These are phyloP conservation scores for Sporothrix protearum DNA, from an alignment of 2,329 filamentous ascomycete genomes.

Conservation along the genomic window DNA sequence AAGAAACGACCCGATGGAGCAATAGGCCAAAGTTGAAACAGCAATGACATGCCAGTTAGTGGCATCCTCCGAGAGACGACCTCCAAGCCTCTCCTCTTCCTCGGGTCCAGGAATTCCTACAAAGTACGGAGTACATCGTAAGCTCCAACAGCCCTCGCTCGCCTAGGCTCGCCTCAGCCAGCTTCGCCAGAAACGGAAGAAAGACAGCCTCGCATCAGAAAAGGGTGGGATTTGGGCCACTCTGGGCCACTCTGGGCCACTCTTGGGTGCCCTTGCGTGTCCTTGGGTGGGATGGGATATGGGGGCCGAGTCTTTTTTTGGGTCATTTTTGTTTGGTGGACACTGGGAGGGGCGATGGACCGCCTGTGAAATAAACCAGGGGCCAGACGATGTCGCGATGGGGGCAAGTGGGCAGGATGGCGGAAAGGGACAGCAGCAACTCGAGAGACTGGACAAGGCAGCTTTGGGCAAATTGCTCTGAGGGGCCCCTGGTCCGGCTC, in stretches of 20 bases:
- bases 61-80: not conserved
- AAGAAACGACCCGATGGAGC: not conserved
- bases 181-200: not conserved
- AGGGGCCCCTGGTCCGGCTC: not conserved
- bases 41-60: not conserved
- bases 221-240: not conserved
- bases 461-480: not conserved
- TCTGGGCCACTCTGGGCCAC: too few species aligned
- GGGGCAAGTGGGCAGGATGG: not conserved
- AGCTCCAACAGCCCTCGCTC: not conserved
- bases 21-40: not conserved
- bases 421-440: not conserved
- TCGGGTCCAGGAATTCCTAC: too few species aligned
- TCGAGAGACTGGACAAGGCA: not conserved
- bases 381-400: slow-evolving; percentile 10
- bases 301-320: not conserved
- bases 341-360: slow-evolving; percentile 5
- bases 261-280: too few species aligned
- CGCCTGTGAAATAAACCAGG: slow-evolving; percentile 6
- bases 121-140: too few species aligned
- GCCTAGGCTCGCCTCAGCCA: not conserved
- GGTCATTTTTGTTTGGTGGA: not conserved
- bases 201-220: slow-evolving; percentile 12
- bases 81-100: too few species aligned
- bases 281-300: not conserved